Base-by-base conservation (phyloP, 495 filamentous ascomycete species). In the Xylaria telfairii region DNA sequence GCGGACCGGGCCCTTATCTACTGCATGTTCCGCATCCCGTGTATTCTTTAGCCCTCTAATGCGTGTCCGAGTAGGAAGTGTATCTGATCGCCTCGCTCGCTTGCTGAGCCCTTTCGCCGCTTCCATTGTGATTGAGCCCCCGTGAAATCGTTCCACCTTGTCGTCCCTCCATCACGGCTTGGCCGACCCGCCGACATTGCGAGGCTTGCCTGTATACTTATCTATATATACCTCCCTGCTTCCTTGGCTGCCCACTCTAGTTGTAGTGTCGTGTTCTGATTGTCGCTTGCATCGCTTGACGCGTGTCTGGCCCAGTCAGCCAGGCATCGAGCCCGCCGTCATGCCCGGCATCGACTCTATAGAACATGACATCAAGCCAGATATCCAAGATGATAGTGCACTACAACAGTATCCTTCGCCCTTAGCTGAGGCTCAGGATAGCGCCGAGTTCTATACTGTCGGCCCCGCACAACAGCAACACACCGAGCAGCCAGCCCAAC, bases 311-410 rank as follows among this genome's bases (percentile, higher is more conserved):
- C 39, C 49, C 21, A 61, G 41, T 47, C 42, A 51, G 56, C 56
- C 54, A 62, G 67, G 63, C 74, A 72, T 66, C 46, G 61, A 70
- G 68, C 46, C 42, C 44, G 32, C 28, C 37, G 51, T 59, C 65
- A 78, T 78, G 76, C 73, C 76, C 28, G 72, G 73, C 49, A 70
- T 77, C 68, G 75, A 77, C 69, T 72, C 76, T 6, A 72, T 73
- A 63, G 71, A 77, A 46, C 56, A 72, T 51, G 68, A 72, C 39
- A 44, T 70, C n/a, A 79, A 74, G 34, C 41, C 73, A 26, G 75
- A 72, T 28, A 64, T 46, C 49, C 69, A 56, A 32, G 72, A 77
- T 39, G 70, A 76, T 32, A 62, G 34, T 69, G 69, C 70, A n/a
- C 65, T 74, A 21, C 71, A 70, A 37, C 73, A 76, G 34, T 77